Base-by-base conservation (phyloP, 1,284 basidiomycete species). In the Pseudozyma tsukubaensis region DNA sequence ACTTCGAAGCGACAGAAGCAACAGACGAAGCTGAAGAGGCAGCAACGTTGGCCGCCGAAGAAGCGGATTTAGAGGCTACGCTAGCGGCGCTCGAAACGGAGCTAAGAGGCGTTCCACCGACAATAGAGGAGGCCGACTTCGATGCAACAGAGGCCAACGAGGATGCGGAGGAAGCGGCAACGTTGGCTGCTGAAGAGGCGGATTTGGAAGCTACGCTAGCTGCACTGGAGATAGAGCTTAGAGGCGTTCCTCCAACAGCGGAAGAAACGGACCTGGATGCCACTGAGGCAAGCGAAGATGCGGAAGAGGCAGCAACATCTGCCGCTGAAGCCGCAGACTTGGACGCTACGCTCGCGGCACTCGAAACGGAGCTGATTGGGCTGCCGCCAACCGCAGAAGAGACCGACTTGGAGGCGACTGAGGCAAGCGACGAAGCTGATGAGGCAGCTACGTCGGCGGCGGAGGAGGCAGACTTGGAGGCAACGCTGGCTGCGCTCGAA, bases 401-500 rank as follows among this genome's bases (percentile, higher is more conserved):
- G 24, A 24, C 45, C 3, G 45, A 48, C n/a, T 48, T 48, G 19
- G 52, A 54, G 10, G 53, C 53, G n/a, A 35, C 42, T 3, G 43
- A 47, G 4, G 53, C 53, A 19, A 35, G 32, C 12, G 44, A 58
- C 8, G 54, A 50, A 16, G 45, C 47, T 16, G 59, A 54, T 1
- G 59, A 50, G 16, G 59, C 52, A 3, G 51, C 67, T 0, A 52
- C 42, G 13, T 35, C n/a, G 10, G 24, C 45, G 9, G 48, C 69
- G 14, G 49, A 55, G 8, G 49, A 48, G 18, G 40, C 63, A 1
- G 52, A 54, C 21, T 44, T 45, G 12, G 58, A 60, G 1, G 53
- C 53, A 2, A 48, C 57, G 6, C 49, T 42, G 9, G 54, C 53
- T 2, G 29, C 40, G 0, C 40, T 39, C 6, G 48, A 50, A 11